Conservation (phyloP, 352 stramenopile species). For the Pythium myriotylum region DNA sequence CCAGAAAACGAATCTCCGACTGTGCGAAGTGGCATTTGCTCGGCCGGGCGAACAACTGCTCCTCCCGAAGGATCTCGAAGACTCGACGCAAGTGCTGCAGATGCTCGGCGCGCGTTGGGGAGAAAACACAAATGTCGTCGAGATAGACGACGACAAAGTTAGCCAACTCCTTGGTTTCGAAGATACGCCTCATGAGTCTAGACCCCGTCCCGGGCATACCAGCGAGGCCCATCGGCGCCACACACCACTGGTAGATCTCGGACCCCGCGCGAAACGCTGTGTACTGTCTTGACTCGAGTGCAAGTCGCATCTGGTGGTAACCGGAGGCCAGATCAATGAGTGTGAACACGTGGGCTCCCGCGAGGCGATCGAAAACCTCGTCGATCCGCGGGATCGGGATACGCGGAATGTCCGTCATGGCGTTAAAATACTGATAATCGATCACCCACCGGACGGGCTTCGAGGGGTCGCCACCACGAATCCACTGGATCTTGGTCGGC, state of each 20-base stretch:
- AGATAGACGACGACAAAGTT: conserved; percentile 44
- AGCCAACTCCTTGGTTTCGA: conserved; percentile 24
- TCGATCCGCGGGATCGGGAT: conserved; percentile 29
- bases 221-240: conserved; percentile 40
- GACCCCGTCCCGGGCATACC: conserved; percentile 46
- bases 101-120: conserved; percentile 23
- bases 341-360: conserved; percentile 16
- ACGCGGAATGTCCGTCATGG: conserved; percentile 9
- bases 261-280: too few species aligned
- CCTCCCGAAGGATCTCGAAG: conserved; percentile 25
- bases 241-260: conserved; percentile 2
- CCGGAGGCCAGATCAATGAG: neutral
- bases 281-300: too few species aligned
- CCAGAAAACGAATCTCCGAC: conserved; percentile 10
- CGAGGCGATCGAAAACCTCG: conserved; percentile 24
- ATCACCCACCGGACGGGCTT: too few species aligned
- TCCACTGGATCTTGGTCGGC: conserved; percentile 17
- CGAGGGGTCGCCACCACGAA: too few species aligned
- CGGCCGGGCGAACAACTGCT: conserved; percentile 26
- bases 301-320: too few species aligned
- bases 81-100: conserved; percentile 12
- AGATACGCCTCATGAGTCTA: conserved; percentile 35
- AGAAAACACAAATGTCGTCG: conserved; percentile 45
- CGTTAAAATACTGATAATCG: neutral
- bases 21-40: conserved; percentile 29